Conservation (phyloP, 2,329 filamentous ascomycete genomes). For the Macrophomina phaseolina region DNA sequence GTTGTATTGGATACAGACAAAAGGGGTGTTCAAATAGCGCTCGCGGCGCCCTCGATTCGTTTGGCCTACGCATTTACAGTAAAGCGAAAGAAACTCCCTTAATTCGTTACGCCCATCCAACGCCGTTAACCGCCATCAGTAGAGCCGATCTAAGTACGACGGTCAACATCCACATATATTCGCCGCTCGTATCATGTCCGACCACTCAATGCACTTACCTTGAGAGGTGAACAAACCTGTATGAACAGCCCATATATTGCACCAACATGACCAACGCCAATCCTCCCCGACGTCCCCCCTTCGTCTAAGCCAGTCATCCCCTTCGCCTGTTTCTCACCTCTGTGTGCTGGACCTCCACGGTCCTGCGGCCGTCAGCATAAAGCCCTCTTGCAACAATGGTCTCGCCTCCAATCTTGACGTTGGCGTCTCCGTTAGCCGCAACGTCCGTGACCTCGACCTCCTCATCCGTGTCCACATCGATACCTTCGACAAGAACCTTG, state of each 20-base stretch:
- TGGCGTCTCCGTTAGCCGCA: not conserved
- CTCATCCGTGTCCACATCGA: constrained; percentile 31
- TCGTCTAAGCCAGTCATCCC: not conserved
- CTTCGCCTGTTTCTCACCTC: constrained; percentile 21
- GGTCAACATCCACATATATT: not conserved
- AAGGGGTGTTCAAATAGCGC: not conserved
- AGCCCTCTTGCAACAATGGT: constrained; percentile 20
- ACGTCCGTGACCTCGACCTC: constrained; percentile 24
- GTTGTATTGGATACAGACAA: too few species aligned
- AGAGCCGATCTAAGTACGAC: not conserved
- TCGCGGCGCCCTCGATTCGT: not conserved
- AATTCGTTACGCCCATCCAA: constrained; percentile 6
- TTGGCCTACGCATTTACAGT: not conserved
- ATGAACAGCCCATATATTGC: not conserved
- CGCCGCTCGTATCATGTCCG: not conserved
- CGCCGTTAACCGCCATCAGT: not conserved
- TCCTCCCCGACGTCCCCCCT: not conserved
- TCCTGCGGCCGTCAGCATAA: constrained; percentile 22
- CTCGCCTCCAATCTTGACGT: not conserved
- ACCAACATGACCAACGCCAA: not conserved
- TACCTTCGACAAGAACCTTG: constrained; percentile 31
- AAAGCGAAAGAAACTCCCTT: not conserved
- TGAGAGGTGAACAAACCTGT: not conserved
- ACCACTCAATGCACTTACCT: not conserved
- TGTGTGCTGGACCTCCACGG: constrained; percentile 19